These are phyloP conservation scores for Aspergillus panamensis DNA, from an alignment of 495 filamentous ascomycete species.

Conservation along the genomic window DNA sequence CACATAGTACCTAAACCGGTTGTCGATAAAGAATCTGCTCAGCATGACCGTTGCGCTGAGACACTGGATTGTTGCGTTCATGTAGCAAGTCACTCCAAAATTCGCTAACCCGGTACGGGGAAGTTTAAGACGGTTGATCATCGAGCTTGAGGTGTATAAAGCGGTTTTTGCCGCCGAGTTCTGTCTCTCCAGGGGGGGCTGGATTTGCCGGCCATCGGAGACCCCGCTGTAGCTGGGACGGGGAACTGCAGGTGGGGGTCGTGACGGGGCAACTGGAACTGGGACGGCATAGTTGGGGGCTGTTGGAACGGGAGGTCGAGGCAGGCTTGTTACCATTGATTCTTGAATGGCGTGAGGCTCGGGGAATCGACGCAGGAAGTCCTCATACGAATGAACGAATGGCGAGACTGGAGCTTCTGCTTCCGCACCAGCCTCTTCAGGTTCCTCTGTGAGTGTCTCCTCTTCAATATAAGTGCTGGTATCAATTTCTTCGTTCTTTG, in stretches of 20 bases:
- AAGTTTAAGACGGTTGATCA: conserved; percentile 49
- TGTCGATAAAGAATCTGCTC: conserved; percentile 60
- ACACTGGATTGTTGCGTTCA: conserved; percentile 84
- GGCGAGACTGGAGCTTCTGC: conserved; percentile 35
- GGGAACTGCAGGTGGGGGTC: conserved; percentile 82
- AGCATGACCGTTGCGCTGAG: conserved; percentile 73
- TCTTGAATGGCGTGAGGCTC: conserved; percentile 66
- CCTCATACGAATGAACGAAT: conserved; percentile 60
- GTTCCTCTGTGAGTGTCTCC: conserved; percentile 37
- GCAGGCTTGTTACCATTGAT: conserved; percentile 61
- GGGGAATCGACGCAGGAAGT: conserved; percentile 80
- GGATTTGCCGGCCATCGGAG: conserved; percentile 59
- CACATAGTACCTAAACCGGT: conserved; percentile 53
- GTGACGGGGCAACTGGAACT: conserved; percentile 44
- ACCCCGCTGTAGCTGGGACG: conserved; percentile 87
- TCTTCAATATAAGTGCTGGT: conserved; percentile 41
- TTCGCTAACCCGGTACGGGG: conserved; percentile 75
- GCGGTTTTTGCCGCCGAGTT: conserved; percentile 45
- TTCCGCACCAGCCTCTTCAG: conserved; percentile 31
- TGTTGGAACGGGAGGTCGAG: conserved; percentile 23
- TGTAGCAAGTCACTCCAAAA: conserved; percentile 81
- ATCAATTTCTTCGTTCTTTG: conserved; percentile 52
- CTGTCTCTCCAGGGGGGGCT: conserved; percentile 48
- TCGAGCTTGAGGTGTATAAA: conserved; percentile 42
- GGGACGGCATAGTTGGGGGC: conserved; percentile 39